phyloP scores from a whole-genome alignment of 192 early-diverging fungal species.

The Entrophospora sp. region DNA sequence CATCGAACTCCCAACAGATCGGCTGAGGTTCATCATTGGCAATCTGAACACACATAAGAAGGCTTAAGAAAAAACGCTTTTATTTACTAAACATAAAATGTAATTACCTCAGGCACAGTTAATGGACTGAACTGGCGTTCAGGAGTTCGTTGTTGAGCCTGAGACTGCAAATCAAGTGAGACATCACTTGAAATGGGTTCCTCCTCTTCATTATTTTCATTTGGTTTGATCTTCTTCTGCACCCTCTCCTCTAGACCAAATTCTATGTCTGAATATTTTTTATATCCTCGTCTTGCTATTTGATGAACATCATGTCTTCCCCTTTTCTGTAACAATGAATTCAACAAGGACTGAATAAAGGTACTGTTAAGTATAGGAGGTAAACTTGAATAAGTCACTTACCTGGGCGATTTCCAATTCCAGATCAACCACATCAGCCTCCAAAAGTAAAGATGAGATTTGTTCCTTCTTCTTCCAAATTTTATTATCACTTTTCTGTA shows the following conservation, averaged over 20 bases:
- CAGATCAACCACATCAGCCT: not conserved
- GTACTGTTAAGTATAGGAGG: not conserved
- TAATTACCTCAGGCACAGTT: no score
- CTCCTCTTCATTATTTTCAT: not conserved
- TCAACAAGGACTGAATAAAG: constrained; percentile 9
- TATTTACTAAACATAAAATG: no score
- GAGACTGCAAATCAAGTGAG: constrained; percentile 14
- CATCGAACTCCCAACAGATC: not conserved
- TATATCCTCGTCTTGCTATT: constrained; percentile 12
- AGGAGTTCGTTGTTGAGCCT: constrained; percentile 3
- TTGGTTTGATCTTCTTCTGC: constrained; percentile 11
- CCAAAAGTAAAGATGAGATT: not conserved
- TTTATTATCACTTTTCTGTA: constrained; percentile 2
- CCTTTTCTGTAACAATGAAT: constrained; percentile 5
- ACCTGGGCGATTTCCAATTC: not conserved
- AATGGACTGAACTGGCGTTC: constrained; percentile 4
- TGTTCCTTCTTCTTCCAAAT: not conserved
- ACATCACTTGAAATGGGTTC: constrained; percentile 8
- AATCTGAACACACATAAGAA: no score
- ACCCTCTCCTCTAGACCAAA: not conserved
- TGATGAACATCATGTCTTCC: constrained; percentile 6
- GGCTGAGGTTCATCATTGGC: not conserved
- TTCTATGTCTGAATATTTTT: constrained; percentile 15
- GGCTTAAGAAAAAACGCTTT: no score
- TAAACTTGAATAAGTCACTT: constrained; percentile 4